Evolutionary conservation across 148 eudicot genomes (phyloP), one percentile per base, ranked within the genome.

Genomic region (Rhododendron ferrugineum): DNA sequence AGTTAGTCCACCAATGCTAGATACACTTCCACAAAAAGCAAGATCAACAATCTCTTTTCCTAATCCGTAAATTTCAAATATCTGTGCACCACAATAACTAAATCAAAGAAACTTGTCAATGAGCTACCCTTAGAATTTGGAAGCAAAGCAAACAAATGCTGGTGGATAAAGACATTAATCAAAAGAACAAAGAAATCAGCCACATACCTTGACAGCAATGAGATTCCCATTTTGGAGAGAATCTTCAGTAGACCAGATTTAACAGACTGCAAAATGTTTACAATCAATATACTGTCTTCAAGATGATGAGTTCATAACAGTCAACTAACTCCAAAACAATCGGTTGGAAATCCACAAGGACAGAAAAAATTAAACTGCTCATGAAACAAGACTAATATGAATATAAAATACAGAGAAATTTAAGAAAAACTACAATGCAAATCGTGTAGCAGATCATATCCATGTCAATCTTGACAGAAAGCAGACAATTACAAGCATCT

Each of bases 31-130:
- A 86, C 93, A 90, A 86, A 97, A 97, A 78, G 98, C 95, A 87
- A 90, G 82, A 90, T 97, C 98, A 85, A 97, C 92, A 44, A 97
- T 87, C 49, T 97, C 99, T 86, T 92, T 92, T 47, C 98, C 99
- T 86, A 97, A 88, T 84, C 99, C 99, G 87, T 97, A 97, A 50
- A 94, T 89, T 91, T 97, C 99, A 92, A 97, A 97, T 89, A 97
- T 95, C 90, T 97, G 99, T 81, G 99, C 99, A 70, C 99, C 99
- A 87, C 99, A 97, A 84, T 97, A 97, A 88, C 99, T 97, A 81
- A 60, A 91, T 62, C 68, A 82, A 90, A 40, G 60, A 76, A 52
- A 56, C 40, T n/a, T 78, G 79, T 78, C 77, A 73, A 32, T 83
- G 26, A 64, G 66, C 28, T 34, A n/a, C 34, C 62, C 50, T 30